Evolutionary conservation across 345 rosid genomes (phyloP).

Genomic region (Linum trigynum): DNA sequence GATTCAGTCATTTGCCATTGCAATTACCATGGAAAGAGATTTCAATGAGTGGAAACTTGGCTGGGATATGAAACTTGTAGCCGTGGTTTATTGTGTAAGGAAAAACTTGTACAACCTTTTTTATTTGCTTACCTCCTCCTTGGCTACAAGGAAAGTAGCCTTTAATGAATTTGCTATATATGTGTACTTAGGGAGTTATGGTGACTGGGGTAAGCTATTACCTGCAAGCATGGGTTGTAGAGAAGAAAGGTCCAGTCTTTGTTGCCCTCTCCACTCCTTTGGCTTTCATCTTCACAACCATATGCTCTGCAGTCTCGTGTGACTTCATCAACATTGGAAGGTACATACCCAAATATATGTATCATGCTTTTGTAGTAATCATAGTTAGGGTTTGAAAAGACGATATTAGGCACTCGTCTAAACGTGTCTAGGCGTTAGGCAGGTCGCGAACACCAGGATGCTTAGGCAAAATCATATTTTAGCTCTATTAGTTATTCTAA

Average conservation of each 20-base stretch:
- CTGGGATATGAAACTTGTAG: no score
- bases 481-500: neutral
- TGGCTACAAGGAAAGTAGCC: no score
- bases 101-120: no score
- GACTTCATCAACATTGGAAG: slow-evolving; percentile 65
- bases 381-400: neutral
- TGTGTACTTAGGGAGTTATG: slow-evolving; percentile 50
- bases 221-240: slow-evolving; percentile 88
- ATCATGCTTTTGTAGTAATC: neutral
- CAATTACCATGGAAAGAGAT: no score
- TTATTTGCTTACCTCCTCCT: no score
- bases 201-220: slow-evolving; percentile 81
- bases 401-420: no score
- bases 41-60: no score
- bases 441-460: no score
- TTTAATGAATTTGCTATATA: no score
- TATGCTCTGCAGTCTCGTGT: slow-evolving; percentile 52
- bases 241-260: slow-evolving; percentile 83
- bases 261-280: slow-evolving; percentile 82
- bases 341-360: slow-evolving; percentile 18
- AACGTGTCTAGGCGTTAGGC: no score
- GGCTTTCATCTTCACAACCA: slow-evolving; percentile 51
- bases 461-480: neutral
- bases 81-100: no score
- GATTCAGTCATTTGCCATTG: no score